These are phyloP conservation scores for Cordyceps farinosa DNA, from an alignment of 2,329 filamentous ascomycete genomes.

Conservation along the genomic window DNA sequence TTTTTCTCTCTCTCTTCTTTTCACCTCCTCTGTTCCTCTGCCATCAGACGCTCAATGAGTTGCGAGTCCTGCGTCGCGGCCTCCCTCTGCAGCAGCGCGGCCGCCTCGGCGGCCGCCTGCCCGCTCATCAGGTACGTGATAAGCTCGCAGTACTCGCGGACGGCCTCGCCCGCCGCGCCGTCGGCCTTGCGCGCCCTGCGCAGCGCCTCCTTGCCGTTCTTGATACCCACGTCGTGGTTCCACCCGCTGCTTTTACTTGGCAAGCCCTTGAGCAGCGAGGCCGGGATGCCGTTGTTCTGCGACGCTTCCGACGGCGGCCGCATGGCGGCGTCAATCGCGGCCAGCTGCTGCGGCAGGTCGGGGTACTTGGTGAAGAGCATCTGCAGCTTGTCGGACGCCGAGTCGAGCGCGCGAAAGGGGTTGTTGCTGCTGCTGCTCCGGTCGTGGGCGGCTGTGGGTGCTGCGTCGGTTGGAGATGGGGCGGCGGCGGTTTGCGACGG, in stretches of 20 bases:
- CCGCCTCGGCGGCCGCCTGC: constrained; percentile 31
- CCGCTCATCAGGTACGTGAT: constrained; percentile 47
- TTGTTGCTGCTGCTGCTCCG: constrained; percentile 27
- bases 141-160: constrained; percentile 59
- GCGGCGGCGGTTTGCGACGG: constrained; percentile 16
- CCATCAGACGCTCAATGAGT: constrained; percentile 48
- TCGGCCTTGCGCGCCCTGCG: constrained; percentile 47
- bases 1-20: not conserved
- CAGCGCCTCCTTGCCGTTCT: constrained; percentile 52
- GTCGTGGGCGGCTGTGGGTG: constrained; percentile 20
- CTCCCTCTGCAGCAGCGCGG: constrained; percentile 41
- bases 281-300: constrained; percentile 31
- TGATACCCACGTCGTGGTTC: constrained; percentile 56
- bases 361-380: constrained; percentile 53
- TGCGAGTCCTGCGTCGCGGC: constrained; percentile 45
- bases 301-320: constrained; percentile 41
- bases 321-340: constrained; percentile 48
- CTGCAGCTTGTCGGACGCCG: constrained; percentile 44
- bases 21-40: constrained; percentile 38
- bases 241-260: constrained; percentile 42
- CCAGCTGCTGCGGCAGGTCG: constrained; percentile 43
- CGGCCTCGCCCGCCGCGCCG: constrained; percentile 54
- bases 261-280: constrained; percentile 17
- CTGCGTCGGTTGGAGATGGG: constrained; percentile 16
- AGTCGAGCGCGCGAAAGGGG: constrained; percentile 50